A percentile compares a stretch with the other conserved stretches of the same genome.
These are phyloP conservation scores for Agapanthus africanus DNA, from an alignment of 106 monocot species.

Conservation along the genomic window DNA sequence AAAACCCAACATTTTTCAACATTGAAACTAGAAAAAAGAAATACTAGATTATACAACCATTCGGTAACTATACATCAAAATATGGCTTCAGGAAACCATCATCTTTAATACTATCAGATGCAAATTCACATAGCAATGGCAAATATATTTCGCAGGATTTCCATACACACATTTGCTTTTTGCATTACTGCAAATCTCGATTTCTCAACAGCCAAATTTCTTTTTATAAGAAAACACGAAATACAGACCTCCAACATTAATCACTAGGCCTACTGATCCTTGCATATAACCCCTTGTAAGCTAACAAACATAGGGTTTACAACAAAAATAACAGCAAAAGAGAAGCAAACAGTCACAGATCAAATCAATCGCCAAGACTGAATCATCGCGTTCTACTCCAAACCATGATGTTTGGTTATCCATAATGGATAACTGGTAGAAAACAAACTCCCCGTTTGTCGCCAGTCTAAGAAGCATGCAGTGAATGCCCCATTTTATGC, in stretches of 20 bases:
- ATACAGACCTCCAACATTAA: neutral
- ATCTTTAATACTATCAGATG: too few species aligned
- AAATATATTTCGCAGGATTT: too few species aligned
- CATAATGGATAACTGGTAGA: too few species aligned
- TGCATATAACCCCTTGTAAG: neutral
- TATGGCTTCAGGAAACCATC: too few species aligned
- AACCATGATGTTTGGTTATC: neutral
- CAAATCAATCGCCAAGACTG: neutral
- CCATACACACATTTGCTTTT: too few species aligned
- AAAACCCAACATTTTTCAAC: too few species aligned
- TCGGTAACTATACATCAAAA: too few species aligned
- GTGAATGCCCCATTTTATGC: neutral
- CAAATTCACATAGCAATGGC: too few species aligned
- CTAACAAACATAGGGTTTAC: neutral
- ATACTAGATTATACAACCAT: too few species aligned
- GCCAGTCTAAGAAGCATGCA: neutral
- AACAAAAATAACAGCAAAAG: neutral
- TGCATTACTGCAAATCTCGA: neutral
- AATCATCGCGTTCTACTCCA: neutral
- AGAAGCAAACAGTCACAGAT: neutral
- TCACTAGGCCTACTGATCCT: neutral
- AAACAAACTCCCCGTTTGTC: neutral
- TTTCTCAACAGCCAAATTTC: neutral
- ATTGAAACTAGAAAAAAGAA: too few species aligned
- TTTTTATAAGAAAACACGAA: neutral